A percentile compares a stretch with the other conserved stretches of the same genome.
These are phyloP conservation scores for Viola pubescens DNA, from an alignment of 441 rosid genomes.

Conservation along the genomic window DNA sequence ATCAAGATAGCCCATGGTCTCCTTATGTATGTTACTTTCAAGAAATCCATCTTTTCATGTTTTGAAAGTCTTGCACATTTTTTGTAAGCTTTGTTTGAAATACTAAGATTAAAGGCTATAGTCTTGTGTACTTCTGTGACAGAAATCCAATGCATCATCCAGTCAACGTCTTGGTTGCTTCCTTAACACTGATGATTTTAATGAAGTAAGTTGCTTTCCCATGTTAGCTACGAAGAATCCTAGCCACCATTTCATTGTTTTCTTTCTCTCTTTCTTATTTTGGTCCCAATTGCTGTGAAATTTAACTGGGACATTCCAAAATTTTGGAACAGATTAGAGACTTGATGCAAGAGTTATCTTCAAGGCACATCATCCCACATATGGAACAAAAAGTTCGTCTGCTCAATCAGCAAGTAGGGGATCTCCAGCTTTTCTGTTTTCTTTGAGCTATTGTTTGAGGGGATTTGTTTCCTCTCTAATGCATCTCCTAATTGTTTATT, in stretches of 20 bases:
- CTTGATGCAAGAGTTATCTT: constrained; percentile 83
- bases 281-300: background rate
- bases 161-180: constrained; percentile 55
- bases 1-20: constrained; percentile 70
- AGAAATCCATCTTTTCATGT: constrained; percentile 16
- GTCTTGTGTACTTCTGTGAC: constrained; percentile 32
- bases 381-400: constrained; percentile 95
- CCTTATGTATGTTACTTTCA: constrained; percentile 47
- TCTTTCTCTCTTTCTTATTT: background rate
- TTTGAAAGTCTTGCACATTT: constrained; percentile 8
- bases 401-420: constrained; percentile 82
- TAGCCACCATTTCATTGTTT: background rate
- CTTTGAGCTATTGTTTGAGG: constrained; percentile 7
- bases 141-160: constrained; percentile 57
- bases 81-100: constrained; percentile 15
- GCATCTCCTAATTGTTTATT: constrained; percentile 18
- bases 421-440: constrained; percentile 15
- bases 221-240: constrained; percentile 12
- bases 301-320: constrained; percentile 10
- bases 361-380: constrained; percentile 87
- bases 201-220: constrained; percentile 45
- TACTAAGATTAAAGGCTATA: constrained; percentile 18
- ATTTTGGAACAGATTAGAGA: constrained; percentile 66
- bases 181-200: constrained; percentile 68
- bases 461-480: constrained; percentile 13